phyloP scores from a whole-genome alignment of 768 basidiomycete genomes.

The Phaffia tasmanica region DNA sequence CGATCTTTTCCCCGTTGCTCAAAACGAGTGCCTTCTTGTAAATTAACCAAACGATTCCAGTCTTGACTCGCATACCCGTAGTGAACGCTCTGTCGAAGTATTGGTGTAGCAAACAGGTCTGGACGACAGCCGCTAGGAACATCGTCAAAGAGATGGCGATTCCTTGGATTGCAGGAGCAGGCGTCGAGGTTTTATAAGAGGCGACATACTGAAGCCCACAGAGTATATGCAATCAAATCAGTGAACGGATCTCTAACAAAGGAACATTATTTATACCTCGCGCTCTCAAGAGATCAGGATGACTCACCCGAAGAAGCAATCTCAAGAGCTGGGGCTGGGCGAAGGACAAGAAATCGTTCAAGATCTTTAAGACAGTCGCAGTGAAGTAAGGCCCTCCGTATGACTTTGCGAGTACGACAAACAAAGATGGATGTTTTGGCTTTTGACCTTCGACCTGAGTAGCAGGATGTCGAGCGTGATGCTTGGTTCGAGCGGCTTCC shows the following conservation, averaged over 20 bases:
- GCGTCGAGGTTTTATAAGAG: conserved; percentile 48
- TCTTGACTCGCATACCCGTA: conserved; percentile 74
- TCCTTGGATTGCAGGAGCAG: conserved; percentile 50
- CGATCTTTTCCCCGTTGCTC: conserved; percentile 67
- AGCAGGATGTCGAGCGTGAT: conserved; percentile 18
- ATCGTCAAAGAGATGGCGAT: conserved; percentile 65
- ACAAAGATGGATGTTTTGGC: conserved; percentile 50
- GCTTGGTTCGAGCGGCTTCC: conserved; percentile 37
- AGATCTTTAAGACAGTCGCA: conserved; percentile 48
- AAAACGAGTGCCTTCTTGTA: conserved; percentile 78
- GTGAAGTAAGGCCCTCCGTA: conserved; percentile 64
- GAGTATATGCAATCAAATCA: too few relatives aligned
- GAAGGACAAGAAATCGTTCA: conserved; percentile 71
- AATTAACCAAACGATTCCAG: conserved; percentile 72
- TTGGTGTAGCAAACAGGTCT: conserved; percentile 71
- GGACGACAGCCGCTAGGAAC: conserved; percentile 67
- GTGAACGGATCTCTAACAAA: too few relatives aligned
- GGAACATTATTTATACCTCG: too few relatives aligned
- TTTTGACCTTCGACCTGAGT: conserved; percentile 31
- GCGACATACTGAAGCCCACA: conserved; percentile 58
- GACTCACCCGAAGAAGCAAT: conserved; percentile 41
- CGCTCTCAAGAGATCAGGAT: too few relatives aligned
- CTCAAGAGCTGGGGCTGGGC: conserved; percentile 77
- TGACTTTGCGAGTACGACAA: conserved; percentile 60
- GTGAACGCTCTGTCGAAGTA: conserved; percentile 66